Evolutionary conservation across 2,329 filamentous ascomycete genomes (phyloP).

Genomic region (Exophiala sp.): DNA sequence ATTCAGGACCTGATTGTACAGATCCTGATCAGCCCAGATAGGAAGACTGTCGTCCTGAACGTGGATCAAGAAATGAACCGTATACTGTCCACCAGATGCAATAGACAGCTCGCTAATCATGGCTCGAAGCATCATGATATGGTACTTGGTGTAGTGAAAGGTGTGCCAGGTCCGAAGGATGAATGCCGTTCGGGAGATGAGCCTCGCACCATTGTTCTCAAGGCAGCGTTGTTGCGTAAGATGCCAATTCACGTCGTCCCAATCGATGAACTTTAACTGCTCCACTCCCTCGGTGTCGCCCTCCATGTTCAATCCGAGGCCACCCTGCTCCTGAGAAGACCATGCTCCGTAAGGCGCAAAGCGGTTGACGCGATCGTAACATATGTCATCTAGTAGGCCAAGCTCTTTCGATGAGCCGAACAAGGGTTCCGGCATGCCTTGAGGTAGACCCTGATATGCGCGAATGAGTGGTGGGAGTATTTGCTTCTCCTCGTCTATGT

Average conservation of each 20-base stretch:
- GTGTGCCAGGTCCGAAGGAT: constrained; percentile 28
- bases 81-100: constrained; percentile 71
- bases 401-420: constrained; percentile 63
- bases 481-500: constrained; percentile 19
- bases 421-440: constrained; percentile 40
- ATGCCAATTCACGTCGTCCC: constrained; percentile 68
- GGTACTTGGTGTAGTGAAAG: constrained; percentile 22
- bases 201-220: constrained; percentile 58
- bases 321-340: constrained; percentile 27
- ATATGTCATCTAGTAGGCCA: constrained; percentile 60
- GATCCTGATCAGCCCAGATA: constrained; percentile 67
- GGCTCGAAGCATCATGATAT: constrained; percentile 27
- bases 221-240: constrained; percentile 65
- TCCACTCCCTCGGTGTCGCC: constrained; percentile 21
- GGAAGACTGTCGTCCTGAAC: constrained; percentile 70
- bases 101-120: constrained; percentile 51
- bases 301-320: constrained; percentile 18
- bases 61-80: constrained; percentile 73
- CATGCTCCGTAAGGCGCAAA: constrained; percentile 55
- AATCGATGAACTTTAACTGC: constrained; percentile 37
- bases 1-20: constrained; percentile 56
- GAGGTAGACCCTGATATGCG: constrained; percentile 25
- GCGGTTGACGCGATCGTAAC: constrained; percentile 66
- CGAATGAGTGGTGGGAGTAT: constrained; percentile 18
- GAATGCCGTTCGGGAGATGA: constrained; percentile 22